Conservation (phyloP, 2,329 filamentous ascomycete species). For the Fusarium bactridioides region DNA sequence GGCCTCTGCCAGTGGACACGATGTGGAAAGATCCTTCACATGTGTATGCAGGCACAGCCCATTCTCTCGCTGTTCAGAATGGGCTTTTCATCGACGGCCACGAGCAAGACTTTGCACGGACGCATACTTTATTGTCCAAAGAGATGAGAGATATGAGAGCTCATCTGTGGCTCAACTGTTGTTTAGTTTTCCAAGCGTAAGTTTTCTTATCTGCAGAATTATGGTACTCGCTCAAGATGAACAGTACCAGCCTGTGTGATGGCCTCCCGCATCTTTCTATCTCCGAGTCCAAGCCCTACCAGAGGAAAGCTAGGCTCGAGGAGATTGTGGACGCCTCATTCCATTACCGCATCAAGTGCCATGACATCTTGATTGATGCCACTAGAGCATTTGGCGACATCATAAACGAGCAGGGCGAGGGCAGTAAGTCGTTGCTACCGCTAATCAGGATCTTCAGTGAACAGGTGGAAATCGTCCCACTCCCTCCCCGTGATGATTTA, state of each 20-base stretch:
- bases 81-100: background rate
- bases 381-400: background rate
- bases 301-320: background rate
- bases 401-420: background rate
- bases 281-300: background rate
- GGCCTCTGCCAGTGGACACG: background rate
- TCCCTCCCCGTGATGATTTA: background rate
- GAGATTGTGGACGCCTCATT: background rate
- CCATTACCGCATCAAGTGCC: background rate
- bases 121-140: background rate
- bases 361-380: background rate
- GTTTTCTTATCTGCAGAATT: background rate
- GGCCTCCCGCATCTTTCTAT: background rate
- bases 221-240: background rate
- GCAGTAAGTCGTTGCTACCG: background rate
- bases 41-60: background rate
- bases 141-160: background rate
- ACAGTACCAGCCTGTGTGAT: background rate
- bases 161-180: background rate
- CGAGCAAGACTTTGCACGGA: constrained; percentile 3
- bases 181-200: background rate
- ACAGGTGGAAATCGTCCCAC: background rate
- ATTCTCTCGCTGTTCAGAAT: constrained; percentile 1
- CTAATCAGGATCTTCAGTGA: background rate
- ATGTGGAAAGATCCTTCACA: constrained; percentile 7